Evolutionary conservation across 2,329 filamentous ascomycete genomes (phyloP).

Genomic region (Ceratocystis harringtonii): DNA sequence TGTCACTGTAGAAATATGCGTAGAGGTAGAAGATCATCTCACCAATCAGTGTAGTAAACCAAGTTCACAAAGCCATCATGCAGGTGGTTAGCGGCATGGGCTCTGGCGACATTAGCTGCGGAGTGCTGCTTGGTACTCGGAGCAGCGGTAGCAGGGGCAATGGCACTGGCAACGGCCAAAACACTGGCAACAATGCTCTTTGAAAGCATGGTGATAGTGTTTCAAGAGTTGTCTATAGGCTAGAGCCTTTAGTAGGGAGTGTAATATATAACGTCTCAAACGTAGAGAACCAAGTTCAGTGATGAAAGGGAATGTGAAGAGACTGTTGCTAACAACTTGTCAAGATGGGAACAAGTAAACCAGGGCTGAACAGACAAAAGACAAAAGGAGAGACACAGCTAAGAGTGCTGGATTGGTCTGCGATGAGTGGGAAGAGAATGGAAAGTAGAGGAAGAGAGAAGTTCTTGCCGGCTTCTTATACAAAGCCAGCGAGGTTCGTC

Average conservation of each 20-base stretch:
- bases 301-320: not conserved
- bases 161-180: slow-evolving; percentile 6
- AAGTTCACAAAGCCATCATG: slow-evolving; percentile 11
- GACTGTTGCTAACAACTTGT: not conserved
- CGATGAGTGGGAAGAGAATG: not conserved
- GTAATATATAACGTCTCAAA: not conserved
- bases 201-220: slow-evolving; percentile 3
- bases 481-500: not conserved
- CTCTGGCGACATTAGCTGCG: too few relatives aligned
- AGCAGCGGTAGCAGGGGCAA: not conserved
- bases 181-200: slow-evolving; percentile 8
- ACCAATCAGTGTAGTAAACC: slow-evolving; percentile 17
- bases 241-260: not conserved
- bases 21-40: not conserved
- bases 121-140: not conserved
- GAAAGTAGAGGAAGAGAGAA: not conserved
- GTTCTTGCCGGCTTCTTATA: not conserved
- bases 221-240: not conserved
- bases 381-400: slow-evolving; percentile 5
- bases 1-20: not conserved
- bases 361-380: not conserved
- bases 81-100: not conserved
- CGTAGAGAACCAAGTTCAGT: not conserved
- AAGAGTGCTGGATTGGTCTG: not conserved
- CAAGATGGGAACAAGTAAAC: not conserved